Evolutionary conservation across 805 yeast genomes (phyloP).

Genomic region (Schizosaccharomyces octosporus): DNA sequence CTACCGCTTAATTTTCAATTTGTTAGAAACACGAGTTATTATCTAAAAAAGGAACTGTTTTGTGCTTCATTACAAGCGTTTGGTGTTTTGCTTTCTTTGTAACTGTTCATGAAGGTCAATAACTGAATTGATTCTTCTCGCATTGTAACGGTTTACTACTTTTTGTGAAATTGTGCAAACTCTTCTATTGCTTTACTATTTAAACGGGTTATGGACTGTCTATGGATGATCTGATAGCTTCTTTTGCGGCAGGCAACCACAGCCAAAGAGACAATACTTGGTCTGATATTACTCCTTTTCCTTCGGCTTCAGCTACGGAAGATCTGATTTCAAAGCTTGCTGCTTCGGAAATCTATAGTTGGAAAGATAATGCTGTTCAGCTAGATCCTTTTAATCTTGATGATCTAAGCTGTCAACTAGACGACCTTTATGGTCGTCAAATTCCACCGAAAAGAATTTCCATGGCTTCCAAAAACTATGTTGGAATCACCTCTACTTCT

Average conservation of each 20-base stretch:
- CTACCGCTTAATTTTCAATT: too few species aligned
- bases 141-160: too few species aligned
- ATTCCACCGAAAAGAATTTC: background rate
- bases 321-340: background rate
- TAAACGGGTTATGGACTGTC: background rate
- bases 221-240: background rate
- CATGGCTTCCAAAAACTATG: background rate
- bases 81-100: too few species aligned
- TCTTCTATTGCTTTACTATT: background rate
- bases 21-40: too few species aligned
- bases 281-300: too few species aligned
- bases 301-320: background rate
- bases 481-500: background rate
- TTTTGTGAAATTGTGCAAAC: too few species aligned
- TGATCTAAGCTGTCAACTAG: background rate
- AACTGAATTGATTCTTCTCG: too few species aligned
- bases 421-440: background rate
- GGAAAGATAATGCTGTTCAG: background rate
- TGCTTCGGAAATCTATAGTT: background rate
- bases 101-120: too few species aligned
- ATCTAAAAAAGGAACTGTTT: too few species aligned
- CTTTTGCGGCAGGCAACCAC: background rate
- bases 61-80: too few species aligned
- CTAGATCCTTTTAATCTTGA: background rate
- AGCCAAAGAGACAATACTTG: too few species aligned